A percentile compares a stretch with the other conserved stretches of the same genome.
Conservation (phyloP, 805 yeast genomes). For the Pachysolen tannophilus region DNA sequence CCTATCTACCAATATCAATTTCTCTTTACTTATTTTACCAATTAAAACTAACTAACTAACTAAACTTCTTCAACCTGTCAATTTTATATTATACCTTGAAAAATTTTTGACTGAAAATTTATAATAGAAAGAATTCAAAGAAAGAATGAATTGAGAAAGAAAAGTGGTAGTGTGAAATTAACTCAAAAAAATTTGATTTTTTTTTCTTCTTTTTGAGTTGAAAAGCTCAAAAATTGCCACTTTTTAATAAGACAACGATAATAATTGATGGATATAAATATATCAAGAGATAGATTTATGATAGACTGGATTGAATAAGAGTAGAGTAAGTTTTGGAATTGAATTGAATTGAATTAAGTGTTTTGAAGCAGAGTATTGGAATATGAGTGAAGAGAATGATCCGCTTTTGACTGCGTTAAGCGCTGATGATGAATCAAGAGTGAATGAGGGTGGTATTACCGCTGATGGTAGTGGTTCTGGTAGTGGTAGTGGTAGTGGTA, state of each 20-base stretch:
- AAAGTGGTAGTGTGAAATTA: background rate
- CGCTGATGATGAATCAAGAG: conserved; percentile 26
- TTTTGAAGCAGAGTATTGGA: too few relatives aligned
- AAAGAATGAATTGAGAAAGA: background rate
- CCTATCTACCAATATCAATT: too few relatives aligned
- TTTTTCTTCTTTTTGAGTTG: too few relatives aligned
- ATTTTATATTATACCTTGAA: background rate
- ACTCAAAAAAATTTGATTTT: too few relatives aligned
- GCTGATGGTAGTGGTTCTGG: conserved; percentile 8
- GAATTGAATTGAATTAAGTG: too few relatives aligned
- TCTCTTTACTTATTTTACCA: background rate
- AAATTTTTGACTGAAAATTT: background rate
- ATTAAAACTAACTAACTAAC: too few relatives aligned
- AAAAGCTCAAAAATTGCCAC: conserved; percentile 3
- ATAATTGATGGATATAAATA: too few relatives aligned
- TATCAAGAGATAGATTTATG: too few relatives aligned
- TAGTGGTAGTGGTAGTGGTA: conserved; percentile 8
- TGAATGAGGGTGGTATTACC: conserved; percentile 5
- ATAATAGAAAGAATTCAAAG: background rate
- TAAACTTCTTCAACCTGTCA: background rate
- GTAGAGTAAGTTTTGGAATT: too few relatives aligned
- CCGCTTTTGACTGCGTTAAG: conserved; percentile 68
- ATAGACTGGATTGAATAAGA: too few relatives aligned
- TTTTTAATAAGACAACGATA: too few relatives aligned
- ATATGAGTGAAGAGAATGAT: conserved; percentile 59